Evolutionary conservation across 495 filamentous ascomycete genomes (phyloP).

Genomic region (Cercophora scortea): DNA sequence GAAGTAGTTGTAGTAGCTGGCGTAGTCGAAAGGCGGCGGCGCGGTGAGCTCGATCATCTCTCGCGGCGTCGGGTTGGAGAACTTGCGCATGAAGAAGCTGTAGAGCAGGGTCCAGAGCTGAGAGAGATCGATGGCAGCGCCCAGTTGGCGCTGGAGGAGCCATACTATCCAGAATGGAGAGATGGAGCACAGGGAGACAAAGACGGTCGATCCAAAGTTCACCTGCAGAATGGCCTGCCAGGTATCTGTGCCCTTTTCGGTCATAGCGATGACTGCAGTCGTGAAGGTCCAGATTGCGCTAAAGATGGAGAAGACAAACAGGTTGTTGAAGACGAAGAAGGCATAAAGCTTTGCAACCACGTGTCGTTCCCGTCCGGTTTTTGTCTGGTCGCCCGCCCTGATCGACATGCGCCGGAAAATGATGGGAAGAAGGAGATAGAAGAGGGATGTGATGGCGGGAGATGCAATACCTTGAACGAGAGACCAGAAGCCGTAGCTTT

Average conservation of each 20-base stretch:
- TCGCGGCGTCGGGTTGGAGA: slow-evolving; percentile 79
- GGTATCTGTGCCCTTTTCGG: slow-evolving; percentile 40
- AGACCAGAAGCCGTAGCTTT: slow-evolving; percentile 63
- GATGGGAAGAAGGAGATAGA: slow-evolving; percentile 83
- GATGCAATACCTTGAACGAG: slow-evolving; percentile 89
- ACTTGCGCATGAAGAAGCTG: slow-evolving; percentile 75
- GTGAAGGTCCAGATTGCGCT: slow-evolving; percentile 67
- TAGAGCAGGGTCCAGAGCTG: slow-evolving; percentile 74
- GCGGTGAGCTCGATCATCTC: slow-evolving; percentile 92
- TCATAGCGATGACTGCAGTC: slow-evolving; percentile 50
- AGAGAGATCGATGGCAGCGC: slow-evolving; percentile 80
- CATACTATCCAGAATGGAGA: slow-evolving; percentile 93
- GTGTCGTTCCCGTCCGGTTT: slow-evolving; percentile 88
- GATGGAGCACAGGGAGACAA: slow-evolving; percentile 64
- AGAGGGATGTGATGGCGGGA: slow-evolving; percentile 81
- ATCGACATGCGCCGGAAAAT: slow-evolving; percentile 80
- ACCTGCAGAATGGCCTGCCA: slow-evolving; percentile 62
- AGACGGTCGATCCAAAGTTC: slow-evolving; percentile 51
- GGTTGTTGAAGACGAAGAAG: slow-evolving; percentile 97
- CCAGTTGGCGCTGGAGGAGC: slow-evolving; percentile 85
- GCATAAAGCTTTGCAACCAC: slow-evolving; percentile 86
- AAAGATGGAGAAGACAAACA: slow-evolving; percentile 90
- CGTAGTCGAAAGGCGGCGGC: slow-evolving; percentile 88
- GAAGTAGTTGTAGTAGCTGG: slow-evolving; percentile 94
- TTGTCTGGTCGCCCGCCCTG: slow-evolving; percentile 75